Evolutionary conservation across 176 grass and related monocot genomes (phyloP).

Genomic region (Zoysia japonica): DNA sequence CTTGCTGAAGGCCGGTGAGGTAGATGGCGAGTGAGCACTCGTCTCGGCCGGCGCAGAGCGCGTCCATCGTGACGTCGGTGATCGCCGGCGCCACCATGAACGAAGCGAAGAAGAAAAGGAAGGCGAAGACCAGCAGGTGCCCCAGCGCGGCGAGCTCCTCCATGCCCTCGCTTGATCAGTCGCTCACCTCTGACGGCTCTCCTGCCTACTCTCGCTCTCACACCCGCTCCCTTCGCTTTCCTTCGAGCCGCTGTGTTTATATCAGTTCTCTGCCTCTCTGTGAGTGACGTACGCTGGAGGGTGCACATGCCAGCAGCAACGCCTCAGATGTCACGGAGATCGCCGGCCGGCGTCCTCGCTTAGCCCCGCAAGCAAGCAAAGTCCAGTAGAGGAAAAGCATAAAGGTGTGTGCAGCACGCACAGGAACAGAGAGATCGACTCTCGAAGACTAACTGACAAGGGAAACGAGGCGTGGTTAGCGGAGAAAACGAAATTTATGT

Average conservation of each 20-base stretch:
- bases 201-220: neutral
- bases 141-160: constrained; percentile 35
- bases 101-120: constrained; percentile 56
- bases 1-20: constrained; percentile 64
- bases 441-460: neutral
- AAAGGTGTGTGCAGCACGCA: neutral
- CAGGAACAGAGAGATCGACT: neutral
- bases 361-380: constrained; percentile 19
- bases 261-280: neutral
- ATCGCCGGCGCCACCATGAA: constrained; percentile 61
- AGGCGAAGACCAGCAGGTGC: constrained; percentile 67
- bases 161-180: constrained; percentile 9
- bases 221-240: neutral
- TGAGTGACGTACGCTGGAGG: neutral
- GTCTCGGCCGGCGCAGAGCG: constrained; percentile 60
- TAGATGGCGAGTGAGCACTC: constrained; percentile 75
- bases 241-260: neutral
- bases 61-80: constrained; percentile 70
- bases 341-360: neutral
- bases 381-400: neutral
- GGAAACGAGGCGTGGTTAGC: neutral
- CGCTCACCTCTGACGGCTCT: neutral
- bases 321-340: neutral
- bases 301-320: neutral
- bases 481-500: neutral